phyloP scores from a whole-genome alignment of 352 stramenopile genomes.

The Phytophthora citrophthora region DNA sequence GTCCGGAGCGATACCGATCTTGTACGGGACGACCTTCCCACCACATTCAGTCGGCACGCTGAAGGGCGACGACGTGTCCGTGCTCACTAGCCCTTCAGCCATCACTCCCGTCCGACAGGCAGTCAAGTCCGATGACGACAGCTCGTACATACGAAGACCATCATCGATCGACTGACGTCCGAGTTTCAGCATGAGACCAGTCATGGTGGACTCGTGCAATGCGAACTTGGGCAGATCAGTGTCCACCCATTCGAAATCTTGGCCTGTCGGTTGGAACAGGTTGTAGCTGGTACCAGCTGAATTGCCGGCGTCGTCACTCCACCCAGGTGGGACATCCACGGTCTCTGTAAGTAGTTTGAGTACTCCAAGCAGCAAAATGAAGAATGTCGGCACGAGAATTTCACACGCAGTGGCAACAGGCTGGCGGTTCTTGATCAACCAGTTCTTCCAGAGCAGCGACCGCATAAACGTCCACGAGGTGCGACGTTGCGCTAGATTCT shows the following conservation, averaged over 20 bases:
- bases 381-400: conserved; percentile 53
- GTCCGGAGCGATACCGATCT: conserved; percentile 59
- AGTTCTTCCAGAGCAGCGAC: conserved; percentile 73
- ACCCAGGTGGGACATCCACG: conserved; percentile 53
- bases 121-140: conserved; percentile 29
- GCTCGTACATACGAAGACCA: conserved; percentile 43
- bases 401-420: conserved; percentile 52
- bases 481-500: conserved; percentile 11
- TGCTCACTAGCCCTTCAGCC: conserved; percentile 40
- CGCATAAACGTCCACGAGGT: conserved; percentile 33
- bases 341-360: conserved; percentile 13
- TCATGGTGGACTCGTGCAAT: conserved; percentile 57
- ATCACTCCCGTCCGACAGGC: conserved; percentile 37
- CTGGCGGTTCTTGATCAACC: conserved; percentile 63
- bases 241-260: conserved; percentile 40
- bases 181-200: conserved; percentile 58
- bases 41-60: conserved; percentile 38
- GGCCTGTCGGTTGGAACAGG: conserved; percentile 46
- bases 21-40: conserved; percentile 54
- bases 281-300: conserved; percentile 49
- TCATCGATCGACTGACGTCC: conserved; percentile 44
- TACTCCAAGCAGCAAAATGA: conserved; percentile 56
- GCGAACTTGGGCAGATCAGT: conserved; percentile 47
- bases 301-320: conserved; percentile 39
- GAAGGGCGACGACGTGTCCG: conserved; percentile 37